Evolutionary conservation across 2,329 filamentous ascomycete species (phyloP).

Genomic region (Ilyonectria destructans): DNA sequence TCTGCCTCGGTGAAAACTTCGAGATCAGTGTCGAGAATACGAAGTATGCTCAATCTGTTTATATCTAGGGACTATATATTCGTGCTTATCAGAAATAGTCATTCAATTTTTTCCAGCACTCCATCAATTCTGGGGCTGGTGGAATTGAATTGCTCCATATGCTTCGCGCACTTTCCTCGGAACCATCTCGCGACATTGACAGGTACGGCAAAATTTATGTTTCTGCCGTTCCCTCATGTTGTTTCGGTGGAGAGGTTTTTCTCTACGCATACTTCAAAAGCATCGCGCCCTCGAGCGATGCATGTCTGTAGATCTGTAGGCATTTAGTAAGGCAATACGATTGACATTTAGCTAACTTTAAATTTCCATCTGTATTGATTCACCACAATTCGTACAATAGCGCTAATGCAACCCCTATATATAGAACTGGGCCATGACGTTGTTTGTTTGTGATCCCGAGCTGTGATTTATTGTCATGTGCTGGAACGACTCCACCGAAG

Average conservation of each 20-base stretch:
- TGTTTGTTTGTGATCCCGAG: too few relatives aligned
- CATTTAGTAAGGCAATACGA: not conserved
- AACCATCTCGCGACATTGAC: not conserved
- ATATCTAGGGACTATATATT: not conserved
- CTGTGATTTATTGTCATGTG: too few relatives aligned
- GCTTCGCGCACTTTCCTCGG: not conserved
- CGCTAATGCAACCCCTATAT: not conserved
- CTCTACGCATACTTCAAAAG: not conserved
- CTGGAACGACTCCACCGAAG: too few relatives aligned
- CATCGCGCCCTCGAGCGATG: not conserved
- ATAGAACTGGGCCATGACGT: not conserved
- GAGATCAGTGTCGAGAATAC: not conserved
- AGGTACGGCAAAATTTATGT: not conserved
- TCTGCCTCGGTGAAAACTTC: constrained; percentile 52
- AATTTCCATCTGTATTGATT: not conserved
- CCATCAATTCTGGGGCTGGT: not conserved
- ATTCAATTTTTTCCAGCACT: not conserved
- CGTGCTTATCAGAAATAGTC: not conserved
- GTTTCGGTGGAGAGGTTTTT: not conserved
- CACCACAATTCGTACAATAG: not conserved
- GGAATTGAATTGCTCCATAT: not conserved
- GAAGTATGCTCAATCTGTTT: not conserved
- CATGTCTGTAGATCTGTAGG: not conserved
- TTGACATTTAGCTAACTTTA: not conserved
- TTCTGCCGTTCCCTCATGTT: not conserved